Percentiles rank a stretch among this genome's conserved stretches.
Evolutionary conservation across 208 protist genomes (phyloP).

Genomic region (Acanthamoeba pearcei): DNA sequence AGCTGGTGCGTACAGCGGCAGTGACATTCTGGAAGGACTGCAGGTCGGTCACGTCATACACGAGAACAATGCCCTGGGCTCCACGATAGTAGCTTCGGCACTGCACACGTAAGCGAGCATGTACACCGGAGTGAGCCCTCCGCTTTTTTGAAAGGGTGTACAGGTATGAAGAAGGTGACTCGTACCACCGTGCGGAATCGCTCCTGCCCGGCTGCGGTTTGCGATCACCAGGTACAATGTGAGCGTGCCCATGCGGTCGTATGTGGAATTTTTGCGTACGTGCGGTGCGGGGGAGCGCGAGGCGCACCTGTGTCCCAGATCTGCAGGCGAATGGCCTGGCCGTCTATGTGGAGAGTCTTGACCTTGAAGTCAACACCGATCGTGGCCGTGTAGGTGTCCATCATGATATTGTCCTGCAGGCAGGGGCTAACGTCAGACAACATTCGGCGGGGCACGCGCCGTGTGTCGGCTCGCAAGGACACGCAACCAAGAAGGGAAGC

Average conservation of each 20-base stretch:
- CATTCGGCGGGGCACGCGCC: background rate
- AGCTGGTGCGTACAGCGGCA: background rate
- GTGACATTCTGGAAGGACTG: conserved; percentile 53
- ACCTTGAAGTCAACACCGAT: conserved; percentile 70
- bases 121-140: background rate
- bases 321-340: conserved; percentile 12
- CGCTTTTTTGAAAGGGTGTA: no score
- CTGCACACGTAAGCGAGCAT: background rate
- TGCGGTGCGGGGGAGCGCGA: background rate
- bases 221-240: background rate
- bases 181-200: conserved; percentile 63
- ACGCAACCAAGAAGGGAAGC: background rate
- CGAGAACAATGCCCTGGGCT: conserved; percentile 30
- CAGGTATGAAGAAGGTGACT: background rate
- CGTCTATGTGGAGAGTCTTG: conserved; percentile 41
- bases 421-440: no score
- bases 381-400: conserved; percentile 43
- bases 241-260: background rate
- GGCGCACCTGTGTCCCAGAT: conserved; percentile 60
- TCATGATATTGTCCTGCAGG: conserved; percentile 59
- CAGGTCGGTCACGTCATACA: conserved; percentile 41
- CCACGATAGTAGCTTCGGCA: conserved; percentile 59
- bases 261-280: no score
- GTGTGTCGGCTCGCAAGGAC: background rate
- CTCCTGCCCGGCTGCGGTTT: conserved; percentile 49